phyloP scores from a whole-genome alignment of 2,329 filamentous ascomycete species.

The Talaromyces sp. region DNA sequence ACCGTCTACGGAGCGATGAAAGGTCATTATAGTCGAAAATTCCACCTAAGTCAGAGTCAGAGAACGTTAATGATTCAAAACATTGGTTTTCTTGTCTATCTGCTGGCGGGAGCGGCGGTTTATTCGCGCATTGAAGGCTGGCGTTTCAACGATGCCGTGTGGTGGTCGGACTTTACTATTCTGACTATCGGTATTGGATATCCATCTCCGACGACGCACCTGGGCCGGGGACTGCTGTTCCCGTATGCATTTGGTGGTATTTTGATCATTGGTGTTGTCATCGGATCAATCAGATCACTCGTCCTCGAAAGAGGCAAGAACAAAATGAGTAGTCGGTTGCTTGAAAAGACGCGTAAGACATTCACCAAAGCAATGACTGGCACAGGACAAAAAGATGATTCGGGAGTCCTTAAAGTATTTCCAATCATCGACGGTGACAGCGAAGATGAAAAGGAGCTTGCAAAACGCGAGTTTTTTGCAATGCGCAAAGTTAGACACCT shows the following conservation, averaged over 20 bases:
- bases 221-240: conserved; percentile 36
- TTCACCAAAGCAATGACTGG: conserved; percentile 29
- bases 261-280: conserved; percentile 36
- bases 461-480: conserved; percentile 42
- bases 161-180: conserved; percentile 37
- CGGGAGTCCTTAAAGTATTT: conserved; percentile 18
- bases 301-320: conserved; percentile 41
- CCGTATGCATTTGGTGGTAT: conserved; percentile 39
- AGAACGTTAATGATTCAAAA: conserved; percentile 52
- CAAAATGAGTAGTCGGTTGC: conserved; percentile 36
- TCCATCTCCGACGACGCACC: conserved; percentile 32
- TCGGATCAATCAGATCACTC: conserved; percentile 37
- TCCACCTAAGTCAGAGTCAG: conserved; percentile 56
- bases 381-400: conserved; percentile 19
- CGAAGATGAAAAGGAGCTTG: conserved; percentile 26
- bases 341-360: conserved; percentile 34
- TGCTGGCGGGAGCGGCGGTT: conserved; percentile 40
- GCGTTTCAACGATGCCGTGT: conserved; percentile 37
- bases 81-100: conserved; percentile 42
- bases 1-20: conserved; percentile 57
- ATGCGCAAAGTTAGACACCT: conserved; percentile 49
- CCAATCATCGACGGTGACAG: background rate
- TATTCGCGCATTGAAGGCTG: conserved; percentile 40
- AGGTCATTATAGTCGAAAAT: conserved; percentile 57
- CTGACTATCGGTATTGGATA: conserved; percentile 40